phyloP scores from a whole-genome alignment of 169 alveolate genomes.

The Plasmodium knowlesi region DNA sequence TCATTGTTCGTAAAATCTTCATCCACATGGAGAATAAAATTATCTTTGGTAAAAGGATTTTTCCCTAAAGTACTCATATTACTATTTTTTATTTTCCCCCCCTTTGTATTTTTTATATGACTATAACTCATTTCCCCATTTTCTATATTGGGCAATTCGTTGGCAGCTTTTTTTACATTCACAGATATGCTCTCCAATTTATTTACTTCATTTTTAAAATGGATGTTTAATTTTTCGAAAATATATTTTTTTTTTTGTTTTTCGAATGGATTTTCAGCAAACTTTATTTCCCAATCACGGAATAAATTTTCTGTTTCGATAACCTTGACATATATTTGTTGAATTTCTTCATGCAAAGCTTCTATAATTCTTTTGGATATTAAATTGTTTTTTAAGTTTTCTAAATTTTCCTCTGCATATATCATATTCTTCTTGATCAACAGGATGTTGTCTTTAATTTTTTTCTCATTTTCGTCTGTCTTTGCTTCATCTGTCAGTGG shows the following conservation, averaged over 20 bases:
- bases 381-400: slow-evolving; percentile 71
- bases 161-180: slow-evolving; percentile 74
- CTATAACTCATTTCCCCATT: slow-evolving; percentile 65
- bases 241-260: slow-evolving; percentile 71
- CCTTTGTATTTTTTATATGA: neutral
- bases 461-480: slow-evolving; percentile 31
- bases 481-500: slow-evolving; percentile 15
- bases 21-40: slow-evolving; percentile 57
- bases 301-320: slow-evolving; percentile 70
- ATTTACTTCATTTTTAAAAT: slow-evolving; percentile 73
- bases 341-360: slow-evolving; percentile 75
- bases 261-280: slow-evolving; percentile 72
- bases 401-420: slow-evolving; percentile 75
- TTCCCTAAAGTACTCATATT: slow-evolving; percentile 11
- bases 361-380: slow-evolving; percentile 72
- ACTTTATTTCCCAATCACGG: slow-evolving; percentile 70
- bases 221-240: slow-evolving; percentile 68
- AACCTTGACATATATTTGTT: slow-evolving; percentile 74
- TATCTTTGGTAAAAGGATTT: slow-evolving; percentile 35
- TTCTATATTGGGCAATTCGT: slow-evolving; percentile 68
- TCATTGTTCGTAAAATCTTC: slow-evolving; percentile 40
- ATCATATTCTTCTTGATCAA: slow-evolving; percentile 68
- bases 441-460: slow-evolving; percentile 67
- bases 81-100: neutral
- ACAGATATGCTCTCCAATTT: slow-evolving; percentile 68